A percentile compares a stretch with the other conserved stretches of the same genome.
These are phyloP conservation scores for Fusarium domesticum DNA, from an alignment of 2,329 filamentous ascomycete species.

Conservation along the genomic window DNA sequence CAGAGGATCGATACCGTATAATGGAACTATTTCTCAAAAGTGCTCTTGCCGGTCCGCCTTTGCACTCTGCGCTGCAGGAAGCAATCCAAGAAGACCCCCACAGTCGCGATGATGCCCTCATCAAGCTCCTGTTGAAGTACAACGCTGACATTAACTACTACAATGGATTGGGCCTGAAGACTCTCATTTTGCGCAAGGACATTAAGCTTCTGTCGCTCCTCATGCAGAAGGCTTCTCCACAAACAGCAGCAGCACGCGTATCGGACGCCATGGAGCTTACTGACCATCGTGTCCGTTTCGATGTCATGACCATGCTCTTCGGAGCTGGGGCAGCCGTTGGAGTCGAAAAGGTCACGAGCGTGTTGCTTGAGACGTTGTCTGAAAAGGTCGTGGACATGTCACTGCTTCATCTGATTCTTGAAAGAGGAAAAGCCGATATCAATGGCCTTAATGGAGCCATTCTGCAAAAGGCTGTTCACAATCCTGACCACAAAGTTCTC, in stretches of 20 bases:
- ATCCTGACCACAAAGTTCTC: conserved; percentile 48
- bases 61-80: conserved; percentile 51
- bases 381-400: conserved; percentile 49
- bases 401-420: conserved; percentile 47
- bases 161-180: conserved; percentile 47
- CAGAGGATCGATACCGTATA: conserved; percentile 45
- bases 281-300: conserved; percentile 42
- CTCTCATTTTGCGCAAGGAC: conserved; percentile 49
- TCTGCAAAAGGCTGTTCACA: conserved; percentile 40
- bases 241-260: conserved; percentile 48
- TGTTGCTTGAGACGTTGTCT: conserved; percentile 42
- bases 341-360: conserved; percentile 40
- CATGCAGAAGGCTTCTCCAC: conserved; percentile 45
- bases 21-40: conserved; percentile 49
- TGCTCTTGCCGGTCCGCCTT: conserved; percentile 44
- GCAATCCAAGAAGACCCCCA: conserved; percentile 49
- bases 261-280: conserved; percentile 45
- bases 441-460: conserved; percentile 47
- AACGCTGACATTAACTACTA: conserved; percentile 55
- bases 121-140: conserved; percentile 50
- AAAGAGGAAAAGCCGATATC: conserved; percentile 51
- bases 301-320: conserved; percentile 49
- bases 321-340: conserved; percentile 44
- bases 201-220: conserved; percentile 44
- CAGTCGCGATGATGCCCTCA: conserved; percentile 49